These are phyloP conservation scores for Schizonepeta tenuifolia DNA, from an alignment of 257 asterid species.

Conservation along the genomic window DNA sequence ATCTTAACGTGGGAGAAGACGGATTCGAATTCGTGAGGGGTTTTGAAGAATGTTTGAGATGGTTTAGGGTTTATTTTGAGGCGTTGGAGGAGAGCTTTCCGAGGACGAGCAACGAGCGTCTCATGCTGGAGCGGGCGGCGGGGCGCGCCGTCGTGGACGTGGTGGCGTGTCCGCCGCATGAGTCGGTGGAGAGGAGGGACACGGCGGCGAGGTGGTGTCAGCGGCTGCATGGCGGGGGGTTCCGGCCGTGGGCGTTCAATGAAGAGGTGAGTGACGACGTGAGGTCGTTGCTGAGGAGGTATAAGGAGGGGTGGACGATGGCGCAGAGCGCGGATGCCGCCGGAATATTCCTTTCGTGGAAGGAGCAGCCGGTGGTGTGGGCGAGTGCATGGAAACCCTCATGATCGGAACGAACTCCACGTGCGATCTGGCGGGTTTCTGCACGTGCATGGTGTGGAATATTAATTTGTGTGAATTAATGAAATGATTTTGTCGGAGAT, in stretches of 20 bases:
- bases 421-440: slow-evolving; percentile 21
- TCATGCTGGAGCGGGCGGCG: slow-evolving; percentile 89
- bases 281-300: slow-evolving; percentile 82
- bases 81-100: slow-evolving; percentile 76
- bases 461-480: slow-evolving; percentile 13
- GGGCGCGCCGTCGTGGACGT: slow-evolving; percentile 89
- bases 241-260: slow-evolving; percentile 50
- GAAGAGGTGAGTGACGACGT: slow-evolving; percentile 96
- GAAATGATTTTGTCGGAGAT: slow-evolving; percentile 39
- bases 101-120: slow-evolving; percentile 72
- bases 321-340: slow-evolving; percentile 56
- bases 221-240: slow-evolving; percentile 71
- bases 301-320: slow-evolving; percentile 95
- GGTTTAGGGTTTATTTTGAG: slow-evolving; percentile 96
- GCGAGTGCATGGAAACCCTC: slow-evolving; percentile 97
- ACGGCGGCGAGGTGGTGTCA: slow-evolving; percentile 74
- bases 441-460: slow-evolving; percentile 41
- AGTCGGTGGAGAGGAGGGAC: slow-evolving; percentile 85
- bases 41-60: slow-evolving; percentile 73
- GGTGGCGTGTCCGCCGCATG: slow-evolving; percentile 67
- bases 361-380: slow-evolving; percentile 97
- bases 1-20: slow-evolving; percentile 71
- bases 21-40: slow-evolving; percentile 72
- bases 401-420: slow-evolving; percentile 34
- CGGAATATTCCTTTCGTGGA: slow-evolving; percentile 96